These are phyloP conservation scores for Aspergillus fischeri DNA, from an alignment of 2,329 filamentous ascomycete species.

Conservation along the genomic window DNA sequence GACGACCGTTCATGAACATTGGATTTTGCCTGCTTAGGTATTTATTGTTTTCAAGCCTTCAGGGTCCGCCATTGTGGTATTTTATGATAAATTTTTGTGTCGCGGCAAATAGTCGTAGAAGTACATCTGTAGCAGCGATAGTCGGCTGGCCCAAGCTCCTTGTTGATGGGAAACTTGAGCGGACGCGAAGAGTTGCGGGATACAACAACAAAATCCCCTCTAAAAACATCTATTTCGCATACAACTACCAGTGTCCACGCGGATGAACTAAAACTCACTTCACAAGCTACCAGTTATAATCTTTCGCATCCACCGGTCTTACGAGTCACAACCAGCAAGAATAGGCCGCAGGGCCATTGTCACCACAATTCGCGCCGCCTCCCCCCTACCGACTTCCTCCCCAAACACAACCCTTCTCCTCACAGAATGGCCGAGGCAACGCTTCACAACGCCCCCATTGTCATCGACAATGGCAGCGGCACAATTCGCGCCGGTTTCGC, in stretches of 20 bases:
- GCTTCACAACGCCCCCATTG: conserved; percentile 95
- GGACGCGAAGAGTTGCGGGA: conserved; percentile 19
- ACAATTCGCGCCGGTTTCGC: conserved; percentile 97
- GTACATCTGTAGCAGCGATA: neutral
- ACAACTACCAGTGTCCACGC: neutral
- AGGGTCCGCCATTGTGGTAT: neutral
- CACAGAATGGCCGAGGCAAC: conserved; percentile 58
- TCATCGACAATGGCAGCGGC: conserved; percentile 97
- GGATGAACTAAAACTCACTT: neutral
- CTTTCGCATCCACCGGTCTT: neutral
- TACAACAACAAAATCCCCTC: conserved; percentile 1
- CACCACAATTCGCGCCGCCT: conserved; percentile 20
- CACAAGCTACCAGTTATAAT: neutral
- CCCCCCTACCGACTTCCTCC: conserved; percentile 15
- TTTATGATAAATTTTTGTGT: neutral
- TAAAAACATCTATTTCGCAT: conserved; percentile 8
- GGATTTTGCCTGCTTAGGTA: neutral
- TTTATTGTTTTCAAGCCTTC: neutral
- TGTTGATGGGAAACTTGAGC: conserved; percentile 26
- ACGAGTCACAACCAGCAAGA: conserved; percentile 5
- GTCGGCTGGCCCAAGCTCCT: conserved; percentile 37
- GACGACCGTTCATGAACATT: neutral
- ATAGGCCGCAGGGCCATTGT: conserved; percentile 29
- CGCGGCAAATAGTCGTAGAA: neutral
- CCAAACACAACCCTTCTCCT: conserved; percentile 6